A percentile compares a stretch with the other conserved stretches of the same genome.
Evolutionary conservation across 1,284 basidiomycete species (phyloP).

Genomic region (Macrocystidia cucumis): DNA sequence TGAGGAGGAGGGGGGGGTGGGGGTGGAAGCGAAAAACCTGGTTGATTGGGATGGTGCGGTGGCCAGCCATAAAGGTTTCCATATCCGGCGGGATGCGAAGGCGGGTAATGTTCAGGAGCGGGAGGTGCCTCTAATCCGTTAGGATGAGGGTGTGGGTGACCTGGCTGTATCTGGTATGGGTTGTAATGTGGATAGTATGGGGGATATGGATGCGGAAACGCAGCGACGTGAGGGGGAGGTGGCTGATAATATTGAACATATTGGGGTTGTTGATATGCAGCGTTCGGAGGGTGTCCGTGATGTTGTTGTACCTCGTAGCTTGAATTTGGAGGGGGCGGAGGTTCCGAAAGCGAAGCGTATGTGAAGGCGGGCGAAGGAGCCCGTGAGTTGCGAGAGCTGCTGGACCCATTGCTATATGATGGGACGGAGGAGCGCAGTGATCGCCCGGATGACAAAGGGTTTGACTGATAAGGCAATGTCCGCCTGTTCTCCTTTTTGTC

Average conservation of each 20-base stretch:
- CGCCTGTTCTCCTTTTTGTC: slow-evolving; percentile 44
- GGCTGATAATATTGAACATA: slow-evolving; percentile 30
- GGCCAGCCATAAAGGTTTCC: slow-evolving; percentile 34
- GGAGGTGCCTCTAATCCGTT: slow-evolving; percentile 25
- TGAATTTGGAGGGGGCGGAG: slow-evolving; percentile 30
- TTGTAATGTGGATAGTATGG: slow-evolving; percentile 25
- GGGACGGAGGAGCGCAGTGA: slow-evolving; percentile 45
- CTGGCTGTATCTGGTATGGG: slow-evolving; percentile 27
- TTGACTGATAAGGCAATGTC: slow-evolving; percentile 27
- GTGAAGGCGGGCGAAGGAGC: slow-evolving; percentile 69
- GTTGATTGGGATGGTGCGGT: too few relatives aligned
- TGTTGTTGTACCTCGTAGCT: slow-evolving; percentile 44
- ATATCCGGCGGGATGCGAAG: slow-evolving; percentile 25
- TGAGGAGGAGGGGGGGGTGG: slow-evolving; percentile 25
- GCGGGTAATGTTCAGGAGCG: slow-evolving; percentile 25
- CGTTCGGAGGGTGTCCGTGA: slow-evolving; percentile 25
- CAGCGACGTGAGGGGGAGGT: slow-evolving; percentile 22
- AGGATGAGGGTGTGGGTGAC: slow-evolving; percentile 23
- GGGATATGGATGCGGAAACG: slow-evolving; percentile 24
- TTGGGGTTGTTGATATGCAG: slow-evolving; percentile 26
- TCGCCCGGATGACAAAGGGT: slow-evolving; percentile 44
- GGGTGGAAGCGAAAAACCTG: slow-evolving; percentile 19
- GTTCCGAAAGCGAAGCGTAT: slow-evolving; percentile 65
- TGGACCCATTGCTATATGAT: slow-evolving; percentile 42
- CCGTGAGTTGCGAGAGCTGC: slow-evolving; percentile 59